phyloP scores from a whole-genome alignment of 352 stramenopile species.

The Pseudoperonospora humuli region DNA sequence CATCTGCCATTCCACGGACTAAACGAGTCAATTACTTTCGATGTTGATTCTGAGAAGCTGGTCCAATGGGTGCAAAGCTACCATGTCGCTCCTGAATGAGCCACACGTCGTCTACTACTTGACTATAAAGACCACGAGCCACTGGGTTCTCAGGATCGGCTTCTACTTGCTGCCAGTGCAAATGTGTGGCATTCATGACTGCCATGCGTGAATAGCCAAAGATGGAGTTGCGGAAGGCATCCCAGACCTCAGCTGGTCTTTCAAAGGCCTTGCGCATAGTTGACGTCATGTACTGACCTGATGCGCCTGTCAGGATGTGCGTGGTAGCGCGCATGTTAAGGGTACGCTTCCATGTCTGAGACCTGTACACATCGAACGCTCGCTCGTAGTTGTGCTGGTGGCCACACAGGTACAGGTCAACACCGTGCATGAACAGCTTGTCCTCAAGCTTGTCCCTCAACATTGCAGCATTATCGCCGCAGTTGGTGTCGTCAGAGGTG shows the following conservation, averaged over 20 bases:
- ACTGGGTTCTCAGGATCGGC: slow-evolving; percentile 71
- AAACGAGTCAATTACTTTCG: too few relatives aligned
- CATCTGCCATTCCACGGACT: too few relatives aligned
- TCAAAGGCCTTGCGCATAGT: slow-evolving; percentile 78
- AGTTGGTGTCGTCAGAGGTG: slow-evolving; percentile 73
- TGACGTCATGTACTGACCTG: slow-evolving; percentile 74
- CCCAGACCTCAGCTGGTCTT: slow-evolving; percentile 47
- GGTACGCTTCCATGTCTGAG: slow-evolving; percentile 50
- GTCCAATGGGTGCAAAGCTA: slow-evolving; percentile 51
- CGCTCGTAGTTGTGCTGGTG: slow-evolving; percentile 90
- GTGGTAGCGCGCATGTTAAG: slow-evolving; percentile 80
- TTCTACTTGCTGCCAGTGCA: slow-evolving; percentile 85
- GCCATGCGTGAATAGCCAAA: slow-evolving; percentile 83
- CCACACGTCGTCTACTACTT: slow-evolving; percentile 85
- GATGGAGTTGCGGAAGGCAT: slow-evolving; percentile 82
- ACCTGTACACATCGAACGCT: slow-evolving; percentile 74
- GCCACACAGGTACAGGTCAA: slow-evolving; percentile 85
- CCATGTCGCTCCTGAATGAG: slow-evolving; percentile 85
- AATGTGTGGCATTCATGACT: slow-evolving; percentile 80
- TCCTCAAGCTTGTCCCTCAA: slow-evolving; percentile 67
- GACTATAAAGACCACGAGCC: slow-evolving; percentile 62
- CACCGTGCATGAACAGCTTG: slow-evolving; percentile 67
- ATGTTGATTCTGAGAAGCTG: slow-evolving; percentile 5
- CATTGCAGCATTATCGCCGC: slow-evolving; percentile 50
- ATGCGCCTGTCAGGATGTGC: slow-evolving; percentile 85